Evolutionary conservation across 2,329 filamentous ascomycete species (phyloP).

Genomic region (Pseudohalonectria lignicola): DNA sequence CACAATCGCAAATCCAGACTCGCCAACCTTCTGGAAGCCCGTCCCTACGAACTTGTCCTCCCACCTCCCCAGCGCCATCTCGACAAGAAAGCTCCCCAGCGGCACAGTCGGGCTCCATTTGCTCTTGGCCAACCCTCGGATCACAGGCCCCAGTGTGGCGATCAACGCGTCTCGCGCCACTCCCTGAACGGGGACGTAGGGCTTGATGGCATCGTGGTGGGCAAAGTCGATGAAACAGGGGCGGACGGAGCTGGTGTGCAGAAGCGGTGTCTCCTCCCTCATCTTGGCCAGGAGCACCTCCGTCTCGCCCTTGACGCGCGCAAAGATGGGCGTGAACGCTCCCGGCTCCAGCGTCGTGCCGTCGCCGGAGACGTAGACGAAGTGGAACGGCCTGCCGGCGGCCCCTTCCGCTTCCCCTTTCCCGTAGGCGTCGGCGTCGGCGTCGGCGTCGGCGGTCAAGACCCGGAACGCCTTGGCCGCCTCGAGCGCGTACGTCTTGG

Average conservation of each 20-base stretch:
- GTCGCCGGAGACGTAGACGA: conserved; percentile 59
- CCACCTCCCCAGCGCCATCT: conserved; percentile 31
- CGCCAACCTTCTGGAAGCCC: too few relatives aligned
- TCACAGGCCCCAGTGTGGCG: conserved; percentile 13
- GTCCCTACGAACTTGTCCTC: too few relatives aligned
- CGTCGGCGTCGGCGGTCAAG: background rate
- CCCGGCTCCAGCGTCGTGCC: conserved; percentile 49
- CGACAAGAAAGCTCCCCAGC: conserved; percentile 30
- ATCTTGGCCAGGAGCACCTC: conserved; percentile 49
- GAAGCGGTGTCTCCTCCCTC: conserved; percentile 25
- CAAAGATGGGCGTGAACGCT: conserved; percentile 45
- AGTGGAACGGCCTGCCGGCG: conserved; percentile 43
- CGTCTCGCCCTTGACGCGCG: conserved; percentile 54
- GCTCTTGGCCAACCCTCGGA: conserved; percentile 11
- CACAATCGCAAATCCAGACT: too few relatives aligned
- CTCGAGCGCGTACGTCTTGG: conserved; percentile 51
- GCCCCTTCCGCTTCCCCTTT: background rate
- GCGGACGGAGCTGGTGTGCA: conserved; percentile 46
- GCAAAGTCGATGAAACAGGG: conserved; percentile 46
- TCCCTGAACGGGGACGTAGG: conserved; percentile 25
- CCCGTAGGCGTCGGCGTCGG: background rate
- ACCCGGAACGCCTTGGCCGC: conserved; percentile 57
- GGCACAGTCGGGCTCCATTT: conserved; percentile 28
- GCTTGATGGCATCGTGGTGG: conserved; percentile 26
- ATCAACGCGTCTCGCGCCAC: conserved; percentile 5